Percentiles rank a stretch among this genome's conserved stretches.
phyloP scores from a whole-genome alignment of 2,329 filamentous ascomycete species.

The Beauveria sp. region DNA sequence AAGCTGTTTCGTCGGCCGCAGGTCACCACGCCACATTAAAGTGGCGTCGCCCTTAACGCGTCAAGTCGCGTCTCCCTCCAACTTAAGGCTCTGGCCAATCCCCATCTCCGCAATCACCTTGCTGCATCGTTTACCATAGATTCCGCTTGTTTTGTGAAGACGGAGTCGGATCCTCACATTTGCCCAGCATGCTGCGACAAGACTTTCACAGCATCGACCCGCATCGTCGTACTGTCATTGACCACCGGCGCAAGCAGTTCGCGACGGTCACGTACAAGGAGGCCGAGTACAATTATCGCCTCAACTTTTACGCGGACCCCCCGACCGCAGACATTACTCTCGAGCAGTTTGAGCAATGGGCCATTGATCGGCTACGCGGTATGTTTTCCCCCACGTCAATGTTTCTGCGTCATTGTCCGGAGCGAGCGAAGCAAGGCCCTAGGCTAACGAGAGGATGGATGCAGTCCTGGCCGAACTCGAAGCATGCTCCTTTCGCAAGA shows the following conservation, averaged over 20 bases:
- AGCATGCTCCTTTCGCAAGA: constrained; percentile 92
- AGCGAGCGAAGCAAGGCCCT: neutral
- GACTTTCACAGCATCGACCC: constrained; percentile 48
- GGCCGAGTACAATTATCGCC: constrained; percentile 70
- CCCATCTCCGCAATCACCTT: constrained; percentile 1
- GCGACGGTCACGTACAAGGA: constrained; percentile 68
- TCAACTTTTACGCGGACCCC: constrained; percentile 85
- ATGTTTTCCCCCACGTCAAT: constrained; percentile 12
- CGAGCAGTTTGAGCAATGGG: constrained; percentile 98
- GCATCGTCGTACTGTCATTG: constrained; percentile 70
- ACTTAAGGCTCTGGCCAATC: neutral
- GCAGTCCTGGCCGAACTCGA: constrained; percentile 81
- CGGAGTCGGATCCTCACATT: neutral
- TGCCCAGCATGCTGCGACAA: constrained; percentile 39
- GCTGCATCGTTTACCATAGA: neutral
- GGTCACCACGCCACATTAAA: neutral
- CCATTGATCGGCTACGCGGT: constrained; percentile 84
- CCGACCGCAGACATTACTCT: constrained; percentile 92
- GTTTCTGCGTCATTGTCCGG: neutral
- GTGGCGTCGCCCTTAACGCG: constrained; percentile 21
- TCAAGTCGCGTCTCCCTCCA: constrained; percentile 26
- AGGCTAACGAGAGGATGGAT: neutral
- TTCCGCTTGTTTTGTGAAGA: neutral
- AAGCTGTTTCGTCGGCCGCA: neutral
- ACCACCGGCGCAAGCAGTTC: constrained; percentile 83